These are phyloP conservation scores for Pugionium dolabratum DNA, from an alignment of 345 rosid species.

Conservation along the genomic window DNA sequence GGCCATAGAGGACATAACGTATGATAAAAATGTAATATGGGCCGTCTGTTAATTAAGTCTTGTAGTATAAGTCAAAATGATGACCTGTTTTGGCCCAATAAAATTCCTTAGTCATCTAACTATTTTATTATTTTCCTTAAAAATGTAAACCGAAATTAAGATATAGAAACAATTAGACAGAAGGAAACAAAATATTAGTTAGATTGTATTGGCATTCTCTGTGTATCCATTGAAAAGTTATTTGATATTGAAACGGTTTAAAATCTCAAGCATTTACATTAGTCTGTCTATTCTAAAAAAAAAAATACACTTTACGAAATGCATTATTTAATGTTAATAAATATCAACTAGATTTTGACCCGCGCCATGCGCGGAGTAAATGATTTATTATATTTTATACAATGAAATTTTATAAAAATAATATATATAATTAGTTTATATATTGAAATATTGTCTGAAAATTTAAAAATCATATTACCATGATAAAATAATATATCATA, in stretches of 20 bases:
- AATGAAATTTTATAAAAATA: too few species aligned
- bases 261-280: background rate
- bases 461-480: too few species aligned
- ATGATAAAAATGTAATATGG: slow-evolving; percentile 3
- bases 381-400: too few species aligned
- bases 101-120: background rate
- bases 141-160: background rate
- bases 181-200: background rate
- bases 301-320: background rate
- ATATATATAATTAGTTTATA: too few species aligned
- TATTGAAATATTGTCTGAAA: too few species aligned
- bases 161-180: background rate
- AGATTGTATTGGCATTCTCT: background rate
- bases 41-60: background rate
- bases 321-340: background rate
- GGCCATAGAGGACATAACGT: background rate
- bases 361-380: too few species aligned
- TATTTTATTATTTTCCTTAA: background rate
- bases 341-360: too few species aligned
- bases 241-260: background rate
- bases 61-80: background rate
- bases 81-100: slow-evolving; percentile 6
- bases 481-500: too few species aligned
- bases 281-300: background rate
- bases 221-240: background rate